Conservation (phyloP, 139 green algal species). For the Tetradesmus obliquus region DNA sequence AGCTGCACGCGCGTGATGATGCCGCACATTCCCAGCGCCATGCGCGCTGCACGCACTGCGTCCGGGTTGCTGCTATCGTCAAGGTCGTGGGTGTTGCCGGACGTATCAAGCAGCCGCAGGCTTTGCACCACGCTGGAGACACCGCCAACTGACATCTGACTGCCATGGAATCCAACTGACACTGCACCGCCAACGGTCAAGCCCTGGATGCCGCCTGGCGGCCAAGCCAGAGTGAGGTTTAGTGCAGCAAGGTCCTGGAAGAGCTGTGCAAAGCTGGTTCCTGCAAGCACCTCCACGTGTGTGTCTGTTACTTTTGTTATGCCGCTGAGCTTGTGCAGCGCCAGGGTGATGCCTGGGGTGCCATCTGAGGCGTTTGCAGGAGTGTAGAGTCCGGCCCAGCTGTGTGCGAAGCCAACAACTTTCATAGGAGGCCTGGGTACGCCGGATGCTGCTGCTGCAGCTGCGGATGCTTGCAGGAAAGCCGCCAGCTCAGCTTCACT, state of each 20-base stretch:
- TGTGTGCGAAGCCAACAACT: constrained; percentile 23
- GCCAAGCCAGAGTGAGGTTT: neutral
- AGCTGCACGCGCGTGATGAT: constrained; percentile 4
- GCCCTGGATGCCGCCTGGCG: constrained; percentile 16
- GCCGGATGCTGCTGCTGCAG: neutral
- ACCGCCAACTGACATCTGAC: constrained; percentile 4
- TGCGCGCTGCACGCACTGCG: neutral
- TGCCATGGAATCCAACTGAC: neutral
- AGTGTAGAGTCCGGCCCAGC: constrained; percentile 3
- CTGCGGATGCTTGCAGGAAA: neutral
- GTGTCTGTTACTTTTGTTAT: neutral
- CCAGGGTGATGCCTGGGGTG: neutral
- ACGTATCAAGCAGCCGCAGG: neutral
- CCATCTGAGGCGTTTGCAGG: neutral
- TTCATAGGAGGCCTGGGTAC: neutral
- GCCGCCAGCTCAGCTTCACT: neutral
- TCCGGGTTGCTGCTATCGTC: neutral
- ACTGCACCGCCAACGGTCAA: constrained; percentile 16
- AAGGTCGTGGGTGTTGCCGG: neutral
- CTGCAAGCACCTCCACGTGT: constrained; percentile 6
- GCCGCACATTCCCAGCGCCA: neutral
- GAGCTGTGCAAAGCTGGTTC: neutral
- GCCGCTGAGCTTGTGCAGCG: neutral
- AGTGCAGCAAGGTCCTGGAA: neutral
- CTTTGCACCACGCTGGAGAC: neutral